Evolutionary conservation across 352 stramenopile genomes (phyloP).

Genomic region (Globisporangium nagaii): DNA sequence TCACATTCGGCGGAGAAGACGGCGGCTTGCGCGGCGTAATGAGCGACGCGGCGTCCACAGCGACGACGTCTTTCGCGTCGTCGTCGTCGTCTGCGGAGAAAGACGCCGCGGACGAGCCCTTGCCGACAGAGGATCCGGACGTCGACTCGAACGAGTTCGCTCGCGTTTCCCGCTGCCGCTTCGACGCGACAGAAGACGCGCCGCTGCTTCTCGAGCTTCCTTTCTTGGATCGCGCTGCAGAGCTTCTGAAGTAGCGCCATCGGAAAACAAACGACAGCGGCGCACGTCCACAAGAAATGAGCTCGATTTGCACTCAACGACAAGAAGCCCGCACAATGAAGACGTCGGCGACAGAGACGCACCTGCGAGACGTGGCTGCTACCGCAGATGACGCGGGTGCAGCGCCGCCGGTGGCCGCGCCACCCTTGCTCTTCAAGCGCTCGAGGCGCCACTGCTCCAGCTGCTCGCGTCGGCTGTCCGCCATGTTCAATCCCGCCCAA

Average conservation of each 20-base stretch:
- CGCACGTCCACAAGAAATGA: background rate
- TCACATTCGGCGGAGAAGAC: background rate
- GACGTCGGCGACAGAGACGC: background rate
- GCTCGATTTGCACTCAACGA: background rate
- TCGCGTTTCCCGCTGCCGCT: background rate
- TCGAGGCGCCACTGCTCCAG: conserved; percentile 63
- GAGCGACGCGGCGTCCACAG: background rate
- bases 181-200: background rate
- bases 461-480: conserved; percentile 46
- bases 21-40: conserved; percentile 4
- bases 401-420: background rate
- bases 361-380: conserved; percentile 1
- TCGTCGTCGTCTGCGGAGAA: background rate
- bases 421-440: conserved; percentile 24
- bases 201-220: background rate
- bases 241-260: background rate
- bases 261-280: background rate
- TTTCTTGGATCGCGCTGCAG: background rate
- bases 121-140: background rate
- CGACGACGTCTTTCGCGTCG: background rate
- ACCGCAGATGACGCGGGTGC: background rate
- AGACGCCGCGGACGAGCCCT: conserved; percentile 1
- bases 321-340: background rate
- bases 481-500: conserved; percentile 26
- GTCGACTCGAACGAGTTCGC: background rate